Evolutionary conservation across 345 rosid genomes (phyloP).

Genomic region (Eutrema yunnanense): DNA sequence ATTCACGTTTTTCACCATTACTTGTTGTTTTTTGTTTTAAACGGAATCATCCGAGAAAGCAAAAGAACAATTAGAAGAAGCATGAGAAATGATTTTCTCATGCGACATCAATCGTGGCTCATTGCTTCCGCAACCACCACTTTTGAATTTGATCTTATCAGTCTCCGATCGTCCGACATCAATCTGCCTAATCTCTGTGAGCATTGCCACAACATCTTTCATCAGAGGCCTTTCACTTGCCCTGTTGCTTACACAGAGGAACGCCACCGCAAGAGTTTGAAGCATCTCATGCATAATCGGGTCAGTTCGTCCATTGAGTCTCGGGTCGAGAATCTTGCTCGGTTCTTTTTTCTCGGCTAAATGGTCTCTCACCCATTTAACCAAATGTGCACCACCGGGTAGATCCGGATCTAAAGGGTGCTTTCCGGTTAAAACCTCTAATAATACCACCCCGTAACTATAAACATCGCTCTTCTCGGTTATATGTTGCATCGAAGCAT

Average conservation of each 20-base stretch:
- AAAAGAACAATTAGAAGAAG: constrained; percentile 28
- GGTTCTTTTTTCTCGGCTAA: constrained; percentile 65
- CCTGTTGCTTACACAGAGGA: constrained; percentile 69
- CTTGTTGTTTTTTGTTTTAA: neutral
- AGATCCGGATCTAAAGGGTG: constrained; percentile 72
- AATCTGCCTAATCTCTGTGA: constrained; percentile 52
- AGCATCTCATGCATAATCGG: constrained; percentile 75
- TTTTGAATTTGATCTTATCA: neutral
- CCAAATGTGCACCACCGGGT: constrained; percentile 59
- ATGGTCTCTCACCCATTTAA: constrained; percentile 77
- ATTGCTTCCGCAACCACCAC: constrained; percentile 10
- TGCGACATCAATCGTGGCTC: constrained; percentile 6
- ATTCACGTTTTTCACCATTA: neutral
- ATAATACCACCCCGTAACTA: constrained; percentile 73
- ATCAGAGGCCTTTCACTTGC: constrained; percentile 80
- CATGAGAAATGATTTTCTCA: constrained; percentile 19
- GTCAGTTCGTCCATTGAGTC: constrained; percentile 62
- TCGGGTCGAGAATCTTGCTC: constrained; percentile 55
- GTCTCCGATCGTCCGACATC: constrained; percentile 18
- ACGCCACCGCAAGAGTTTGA: constrained; percentile 74
- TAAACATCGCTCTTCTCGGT: constrained; percentile 76
- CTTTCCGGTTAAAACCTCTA: constrained; percentile 80
- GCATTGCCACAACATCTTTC: constrained; percentile 81
- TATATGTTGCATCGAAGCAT: constrained; percentile 58
- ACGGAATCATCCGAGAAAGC: constrained; percentile 25